Conservation (phyloP, 306 rosid species). For the Rubus idaeus region DNA sequence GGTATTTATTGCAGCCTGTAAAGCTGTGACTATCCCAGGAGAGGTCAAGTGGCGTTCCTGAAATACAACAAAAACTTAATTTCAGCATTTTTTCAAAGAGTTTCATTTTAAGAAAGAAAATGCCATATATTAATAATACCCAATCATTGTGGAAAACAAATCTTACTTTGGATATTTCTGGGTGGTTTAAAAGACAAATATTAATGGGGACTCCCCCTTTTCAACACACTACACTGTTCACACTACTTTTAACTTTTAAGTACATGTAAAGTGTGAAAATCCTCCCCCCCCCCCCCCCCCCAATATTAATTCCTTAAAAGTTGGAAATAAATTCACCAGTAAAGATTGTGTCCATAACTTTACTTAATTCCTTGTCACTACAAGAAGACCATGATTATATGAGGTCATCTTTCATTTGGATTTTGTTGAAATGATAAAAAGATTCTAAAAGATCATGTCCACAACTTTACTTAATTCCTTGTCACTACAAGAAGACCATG, state of each 20-base stretch:
- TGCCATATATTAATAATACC: not conserved
- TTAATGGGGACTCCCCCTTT: not conserved
- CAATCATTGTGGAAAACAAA: not conserved
- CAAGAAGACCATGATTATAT: not conserved
- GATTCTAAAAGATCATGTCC: not conserved
- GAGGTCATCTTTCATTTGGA: not conserved
- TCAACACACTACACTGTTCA: not conserved
- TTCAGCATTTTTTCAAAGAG: slow-evolving; percentile 13
- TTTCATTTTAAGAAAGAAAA: not conserved
- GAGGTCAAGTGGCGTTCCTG: slow-evolving; percentile 98
- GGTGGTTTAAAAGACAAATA: not conserved
- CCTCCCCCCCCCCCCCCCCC: too few species aligned
- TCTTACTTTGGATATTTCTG: not conserved
- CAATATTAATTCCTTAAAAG: not conserved
- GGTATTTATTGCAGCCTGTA: slow-evolving; percentile 60
- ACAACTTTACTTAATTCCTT: not conserved
- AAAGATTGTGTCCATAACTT: not conserved
- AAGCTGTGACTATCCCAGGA: slow-evolving; percentile 66
- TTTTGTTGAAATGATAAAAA: not conserved
- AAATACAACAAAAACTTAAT: slow-evolving; percentile 25
- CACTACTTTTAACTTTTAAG: too few species aligned
- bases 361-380: not conserved
- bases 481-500: not conserved
- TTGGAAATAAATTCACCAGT: not conserved
- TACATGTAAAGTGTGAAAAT: too few species aligned